Evolutionary conservation across 306 rosid species (phyloP).

Genomic region (cucumber (Cucumis sativus)): Cucumber_9930_V3 NC_026660.2:29525501-29526000

Average conservation of each 20-base stretch:
- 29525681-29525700: background rate
- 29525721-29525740: background rate
- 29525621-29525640: background rate
- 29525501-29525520: conserved; percentile 1
- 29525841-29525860: background rate
- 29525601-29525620: background rate
- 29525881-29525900: background rate
- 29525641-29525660: conserved; percentile 3
- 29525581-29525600: background rate
- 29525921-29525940: background rate
- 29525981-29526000: too few species aligned
- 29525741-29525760: background rate
- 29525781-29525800: background rate
- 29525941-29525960: background rate
- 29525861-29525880: background rate
- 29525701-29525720: conserved; percentile 2
- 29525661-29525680: background rate
- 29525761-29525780: conserved; percentile 1
- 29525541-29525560: background rate
- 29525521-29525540: background rate
- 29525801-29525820: background rate
- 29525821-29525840: background rate
- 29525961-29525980: too few species aligned
- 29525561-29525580: background rate
- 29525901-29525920: background rate